Percentiles rank a stretch among this genome's conserved stretches.
phyloP scores from a whole-genome alignment of 371 early-diverging fungal genomes.

The Scutellospora calospora region DNA sequence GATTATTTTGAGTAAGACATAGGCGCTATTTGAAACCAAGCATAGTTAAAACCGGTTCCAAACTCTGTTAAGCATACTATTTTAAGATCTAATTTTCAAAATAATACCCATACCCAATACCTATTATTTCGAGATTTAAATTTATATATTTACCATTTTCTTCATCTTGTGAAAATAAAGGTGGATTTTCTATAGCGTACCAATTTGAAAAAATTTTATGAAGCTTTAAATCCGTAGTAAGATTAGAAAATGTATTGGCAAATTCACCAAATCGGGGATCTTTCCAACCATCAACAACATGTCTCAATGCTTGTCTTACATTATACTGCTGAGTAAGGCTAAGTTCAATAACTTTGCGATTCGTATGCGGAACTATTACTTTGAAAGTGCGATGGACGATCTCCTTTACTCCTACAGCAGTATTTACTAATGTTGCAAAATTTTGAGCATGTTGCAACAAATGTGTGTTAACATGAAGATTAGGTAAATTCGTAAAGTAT shows the following conservation, averaged over 20 bases:
- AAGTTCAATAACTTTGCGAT: neutral
- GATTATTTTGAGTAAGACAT: too few species aligned
- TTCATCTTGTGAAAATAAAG: too few species aligned
- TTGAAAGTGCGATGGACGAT: neutral
- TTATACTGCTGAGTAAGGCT: neutral
- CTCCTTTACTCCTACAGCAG: neutral
- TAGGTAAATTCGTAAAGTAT: neutral
- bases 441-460: neutral
- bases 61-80: too few species aligned
- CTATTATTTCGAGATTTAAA: too few species aligned
- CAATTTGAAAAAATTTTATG: neutral
- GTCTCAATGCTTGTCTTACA: neutral
- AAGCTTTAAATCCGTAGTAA: neutral
- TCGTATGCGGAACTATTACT: neutral
- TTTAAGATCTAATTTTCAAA: too few species aligned
- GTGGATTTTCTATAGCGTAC: neutral
- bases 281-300: neutral
- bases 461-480: neutral
- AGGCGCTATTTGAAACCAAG: too few species aligned
- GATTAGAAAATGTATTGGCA: neutral
- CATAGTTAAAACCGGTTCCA: too few species aligned
- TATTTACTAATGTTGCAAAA: constrained; percentile 16
- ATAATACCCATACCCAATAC: too few species aligned
- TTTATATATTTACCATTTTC: too few species aligned
- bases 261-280: neutral